Evolutionary conservation across 352 stramenopile species (phyloP).

Genomic region (Globisporangium rhizosaccharum): DNA sequence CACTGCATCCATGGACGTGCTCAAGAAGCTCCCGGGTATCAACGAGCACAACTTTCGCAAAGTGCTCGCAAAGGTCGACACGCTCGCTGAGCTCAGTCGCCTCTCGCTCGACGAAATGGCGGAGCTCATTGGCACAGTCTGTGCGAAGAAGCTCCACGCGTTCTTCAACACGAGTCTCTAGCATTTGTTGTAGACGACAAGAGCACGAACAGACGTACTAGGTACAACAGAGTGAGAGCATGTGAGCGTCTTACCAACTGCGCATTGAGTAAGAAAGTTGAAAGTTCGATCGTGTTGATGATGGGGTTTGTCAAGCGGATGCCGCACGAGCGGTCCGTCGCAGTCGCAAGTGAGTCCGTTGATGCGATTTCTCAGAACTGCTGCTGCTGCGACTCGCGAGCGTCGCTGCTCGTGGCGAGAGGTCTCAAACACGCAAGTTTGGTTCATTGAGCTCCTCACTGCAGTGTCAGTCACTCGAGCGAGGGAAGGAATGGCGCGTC

Average conservation of each 20-base stretch:
- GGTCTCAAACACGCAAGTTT: not conserved
- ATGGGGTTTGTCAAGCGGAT: too few species aligned
- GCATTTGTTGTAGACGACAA: not conserved
- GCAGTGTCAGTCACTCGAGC: not conserved
- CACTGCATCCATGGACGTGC: constrained; percentile 89
- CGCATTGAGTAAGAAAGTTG: not conserved
- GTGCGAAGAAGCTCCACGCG: constrained; percentile 68
- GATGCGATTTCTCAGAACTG: constrained; percentile 9
- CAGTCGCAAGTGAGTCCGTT: constrained; percentile 4
- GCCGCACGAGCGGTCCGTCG: not conserved
- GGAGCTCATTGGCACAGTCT: constrained; percentile 64
- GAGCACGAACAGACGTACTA: too few species aligned
- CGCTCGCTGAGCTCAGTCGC: constrained; percentile 70
- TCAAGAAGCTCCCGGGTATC: constrained; percentile 95
- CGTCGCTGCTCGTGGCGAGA: not conserved
- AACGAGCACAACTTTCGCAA: constrained; percentile 90
- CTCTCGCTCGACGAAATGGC: constrained; percentile 57
- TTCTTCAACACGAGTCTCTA: constrained; percentile 78
- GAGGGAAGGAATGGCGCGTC: not conserved
- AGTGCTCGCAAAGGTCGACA: constrained; percentile 63
- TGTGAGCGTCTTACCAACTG: too few species aligned
- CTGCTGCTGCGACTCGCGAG: too few species aligned
- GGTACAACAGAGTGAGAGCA: too few species aligned
- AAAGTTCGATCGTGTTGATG: constrained; percentile 1
- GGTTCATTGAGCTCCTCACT: constrained; percentile 1